phyloP scores from a whole-genome alignment of 768 basidiomycete species.

The Russula compacta region DNA sequence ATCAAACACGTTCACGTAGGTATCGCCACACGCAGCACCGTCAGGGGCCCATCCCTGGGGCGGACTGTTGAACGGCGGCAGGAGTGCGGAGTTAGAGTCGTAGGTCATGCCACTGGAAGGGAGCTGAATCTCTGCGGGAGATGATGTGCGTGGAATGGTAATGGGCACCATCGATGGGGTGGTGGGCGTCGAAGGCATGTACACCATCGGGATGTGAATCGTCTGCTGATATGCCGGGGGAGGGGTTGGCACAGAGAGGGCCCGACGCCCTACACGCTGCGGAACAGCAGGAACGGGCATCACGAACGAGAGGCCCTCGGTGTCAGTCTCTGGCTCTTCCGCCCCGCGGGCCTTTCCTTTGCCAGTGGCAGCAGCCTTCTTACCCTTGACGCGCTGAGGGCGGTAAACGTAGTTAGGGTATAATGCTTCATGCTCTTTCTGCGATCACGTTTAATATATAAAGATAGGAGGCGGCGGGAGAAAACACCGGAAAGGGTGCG shows the following conservation, averaged over 20 bases:
- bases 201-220: constrained; percentile 59
- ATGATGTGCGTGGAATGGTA: constrained; percentile 46
- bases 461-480: constrained; percentile 20
- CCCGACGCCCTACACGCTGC: constrained; percentile 32
- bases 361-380: constrained; percentile 40
- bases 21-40: neutral
- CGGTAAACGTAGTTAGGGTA: constrained; percentile 76
- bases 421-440: constrained; percentile 67
- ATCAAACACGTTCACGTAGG: constrained; percentile 10
- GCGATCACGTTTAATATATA: constrained; percentile 51
- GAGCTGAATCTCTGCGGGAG: constrained; percentile 31
- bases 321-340: constrained; percentile 22
- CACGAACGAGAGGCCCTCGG: constrained; percentile 36
- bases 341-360: constrained; percentile 41
- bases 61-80: neutral
- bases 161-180: constrained; percentile 47
- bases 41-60: constrained; percentile 19
- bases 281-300: constrained; percentile 27
- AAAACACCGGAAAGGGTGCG: constrained; percentile 31
- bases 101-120: constrained; percentile 35
- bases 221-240: constrained; percentile 57
- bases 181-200: constrained; percentile 54
- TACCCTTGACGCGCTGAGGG: constrained; percentile 54
- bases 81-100: constrained; percentile 36
- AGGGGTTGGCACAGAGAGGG: constrained; percentile 54